Base-by-base conservation (phyloP, 768 basidiomycete genomes). In the Bullera alba region DNA sequence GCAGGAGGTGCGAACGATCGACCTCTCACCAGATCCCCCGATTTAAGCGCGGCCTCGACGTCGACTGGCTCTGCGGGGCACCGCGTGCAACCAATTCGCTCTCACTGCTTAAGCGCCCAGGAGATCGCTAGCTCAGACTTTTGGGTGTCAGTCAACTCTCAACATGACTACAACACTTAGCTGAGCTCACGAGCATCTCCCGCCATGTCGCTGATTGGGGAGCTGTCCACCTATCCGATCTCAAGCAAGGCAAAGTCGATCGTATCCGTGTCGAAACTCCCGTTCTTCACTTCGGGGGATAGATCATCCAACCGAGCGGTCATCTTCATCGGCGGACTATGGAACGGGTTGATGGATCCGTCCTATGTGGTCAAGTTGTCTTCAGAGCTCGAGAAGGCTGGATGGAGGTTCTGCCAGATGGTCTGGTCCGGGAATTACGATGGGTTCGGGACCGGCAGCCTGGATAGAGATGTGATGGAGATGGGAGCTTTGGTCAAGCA, bases 391-490 rank as follows among this genome's bases (percentile, higher is more conserved):
- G 46, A 34, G 6, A 46, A 54, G 30, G 50, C 44, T 14, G 60
- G 58, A 5, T 71, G 67, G 61, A 65, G 58, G 32, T 42, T 71
- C 67, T 69, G 46, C 1, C 68, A 65, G 35, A 59, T 64, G 16
- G 62, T 68, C 42, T 67, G 64, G 65, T 49, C 51, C 16, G 54
- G 57, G 2, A 63, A 66, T 4, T 67, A 67, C 42, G 54, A 58
- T 6, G 66, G 67, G 2, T 72, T 55, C 36, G 63, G 54, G 2
- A 60, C 48, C 8, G 56, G 64, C 3, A 59, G 54, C 30, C 50
- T 72, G 12, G 53, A 67, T 21, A 32, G 51, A 19, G 68, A 72
- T 49, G 60, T 48, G 5, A 21, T 16, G 2, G 70, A 72, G 56
- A 65, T 70, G 53, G 53, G 53, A 16, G 38, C 48, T 17, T 38